Percentiles rank a stretch among this genome's conserved stretches.
Evolutionary conservation across 1,284 basidiomycete species (phyloP).

Genomic region (Phlebopus sp.): DNA sequence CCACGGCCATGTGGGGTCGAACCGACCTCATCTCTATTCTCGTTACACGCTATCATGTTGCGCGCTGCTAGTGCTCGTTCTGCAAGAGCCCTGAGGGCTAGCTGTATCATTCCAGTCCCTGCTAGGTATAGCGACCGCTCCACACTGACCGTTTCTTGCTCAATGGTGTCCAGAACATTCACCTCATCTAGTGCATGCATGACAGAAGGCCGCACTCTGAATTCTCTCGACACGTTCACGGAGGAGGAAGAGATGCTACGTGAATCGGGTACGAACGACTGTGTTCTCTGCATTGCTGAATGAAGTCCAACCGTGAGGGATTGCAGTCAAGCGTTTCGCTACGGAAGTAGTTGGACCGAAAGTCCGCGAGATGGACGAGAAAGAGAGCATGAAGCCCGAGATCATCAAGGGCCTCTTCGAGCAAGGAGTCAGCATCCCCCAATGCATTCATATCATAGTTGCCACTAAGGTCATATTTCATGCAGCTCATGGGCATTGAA

Average conservation of each 20-base stretch:
- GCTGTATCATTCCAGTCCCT: background rate
- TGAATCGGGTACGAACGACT: slow-evolving; percentile 67
- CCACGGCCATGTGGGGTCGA: background rate
- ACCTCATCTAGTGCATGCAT: slow-evolving; percentile 15
- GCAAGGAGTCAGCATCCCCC: slow-evolving; percentile 72
- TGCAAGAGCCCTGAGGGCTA: slow-evolving; percentile 10
- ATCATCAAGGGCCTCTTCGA: slow-evolving; percentile 92
- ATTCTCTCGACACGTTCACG: slow-evolving; percentile 77
- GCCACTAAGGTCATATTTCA: background rate
- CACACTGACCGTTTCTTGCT: background rate
- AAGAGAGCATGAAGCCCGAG: slow-evolving; percentile 89
- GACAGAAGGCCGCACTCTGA: slow-evolving; percentile 31
- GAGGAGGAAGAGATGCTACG: slow-evolving; percentile 91
- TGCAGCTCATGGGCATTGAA: slow-evolving; percentile 95
- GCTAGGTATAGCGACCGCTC: slow-evolving; percentile 14
- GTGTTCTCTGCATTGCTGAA: background rate
- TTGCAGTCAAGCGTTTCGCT: slow-evolving; percentile 81
- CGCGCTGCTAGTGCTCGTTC: slow-evolving; percentile 19
- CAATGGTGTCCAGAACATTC: slow-evolving; percentile 18
- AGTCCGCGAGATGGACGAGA: slow-evolving; percentile 97
- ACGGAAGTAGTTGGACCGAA: slow-evolving; percentile 86
- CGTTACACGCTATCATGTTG: slow-evolving; percentile 17
- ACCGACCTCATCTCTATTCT: background rate
- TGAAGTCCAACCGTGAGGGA: slow-evolving; percentile 1
- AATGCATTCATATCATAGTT: background rate